Percentiles rank a stretch among this genome's conserved stretches.
phyloP scores from a whole-genome alignment of 345 rosid genomes.

The Turritis glabra region DNA sequence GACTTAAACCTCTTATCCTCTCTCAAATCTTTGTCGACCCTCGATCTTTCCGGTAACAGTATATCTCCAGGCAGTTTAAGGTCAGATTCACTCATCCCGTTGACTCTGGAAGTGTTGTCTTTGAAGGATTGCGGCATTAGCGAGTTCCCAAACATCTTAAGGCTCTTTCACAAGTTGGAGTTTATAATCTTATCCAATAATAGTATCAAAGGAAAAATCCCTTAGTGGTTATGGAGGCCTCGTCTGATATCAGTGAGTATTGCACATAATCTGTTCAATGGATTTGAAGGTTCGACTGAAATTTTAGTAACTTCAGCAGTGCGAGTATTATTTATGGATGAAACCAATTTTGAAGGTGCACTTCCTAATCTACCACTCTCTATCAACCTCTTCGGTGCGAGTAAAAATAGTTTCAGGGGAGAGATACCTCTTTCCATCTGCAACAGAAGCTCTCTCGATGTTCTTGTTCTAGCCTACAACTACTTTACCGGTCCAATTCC shows the following conservation, averaged over 20 bases:
- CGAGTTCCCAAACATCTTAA: background rate
- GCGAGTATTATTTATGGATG: accelerated
- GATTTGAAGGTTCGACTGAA: background rate
- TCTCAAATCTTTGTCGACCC: background rate
- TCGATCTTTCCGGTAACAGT: background rate
- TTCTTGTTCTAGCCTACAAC: background rate
- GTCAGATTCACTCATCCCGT: background rate
- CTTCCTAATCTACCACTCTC: background rate
- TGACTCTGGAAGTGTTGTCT: accelerated
- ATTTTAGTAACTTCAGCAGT: background rate
- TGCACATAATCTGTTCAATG: too few relatives aligned
- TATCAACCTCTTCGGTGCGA: background rate
- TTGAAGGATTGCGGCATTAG: background rate
- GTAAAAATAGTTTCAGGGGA: background rate
- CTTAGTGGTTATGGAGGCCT: too few relatives aligned
- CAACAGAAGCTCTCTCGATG: background rate
- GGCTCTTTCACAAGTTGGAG: background rate
- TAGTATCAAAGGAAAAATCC: background rate
- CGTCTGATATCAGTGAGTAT: too few relatives aligned
- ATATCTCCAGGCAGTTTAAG: background rate
- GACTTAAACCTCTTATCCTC: background rate
- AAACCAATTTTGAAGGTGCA: background rate
- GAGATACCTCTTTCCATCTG: background rate
- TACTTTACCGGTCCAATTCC: background rate
- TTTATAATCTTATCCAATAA: background rate